These are phyloP conservation scores for Salvia splendens DNA, from an alignment of 257 asterid species.

Conservation along the genomic window DNA sequence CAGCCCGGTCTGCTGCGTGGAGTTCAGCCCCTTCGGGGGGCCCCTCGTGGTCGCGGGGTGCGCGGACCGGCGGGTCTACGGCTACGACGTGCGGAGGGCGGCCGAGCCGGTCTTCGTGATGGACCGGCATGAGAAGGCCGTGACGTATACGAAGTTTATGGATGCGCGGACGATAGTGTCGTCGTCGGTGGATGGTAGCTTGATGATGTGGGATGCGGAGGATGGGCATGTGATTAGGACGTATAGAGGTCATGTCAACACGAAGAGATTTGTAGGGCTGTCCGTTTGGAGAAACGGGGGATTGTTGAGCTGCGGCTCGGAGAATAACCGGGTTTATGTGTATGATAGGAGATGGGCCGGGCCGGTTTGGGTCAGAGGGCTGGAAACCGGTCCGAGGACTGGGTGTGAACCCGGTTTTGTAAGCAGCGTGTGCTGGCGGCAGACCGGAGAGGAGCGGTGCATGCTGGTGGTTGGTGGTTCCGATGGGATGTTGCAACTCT, in stretches of 20 bases:
- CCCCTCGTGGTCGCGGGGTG: slow-evolving; percentile 59
- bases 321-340: slow-evolving; percentile 64
- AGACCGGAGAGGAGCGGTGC: slow-evolving; percentile 61
- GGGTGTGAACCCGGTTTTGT: slow-evolving; percentile 43
- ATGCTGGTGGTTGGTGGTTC: slow-evolving; percentile 88
- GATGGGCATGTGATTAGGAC: slow-evolving; percentile 45
- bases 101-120: slow-evolving; percentile 53
- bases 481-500: slow-evolving; percentile 75
- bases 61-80: slow-evolving; percentile 63
- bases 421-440: slow-evolving; percentile 86
- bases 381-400: slow-evolving; percentile 15
- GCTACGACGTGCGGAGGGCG: slow-evolving; percentile 59
- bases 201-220: slow-evolving; percentile 68
- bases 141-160: slow-evolving; percentile 57
- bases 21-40: slow-evolving; percentile 69
- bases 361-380: slow-evolving; percentile 71
- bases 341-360: slow-evolving; percentile 84
- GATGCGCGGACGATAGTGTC: slow-evolving; percentile 56
- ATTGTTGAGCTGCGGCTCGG: slow-evolving; percentile 82
- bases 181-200: slow-evolving; percentile 66
- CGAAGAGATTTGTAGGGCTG: slow-evolving; percentile 72
- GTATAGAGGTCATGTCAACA: slow-evolving; percentile 71
- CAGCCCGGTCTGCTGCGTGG: slow-evolving; percentile 79
- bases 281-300: slow-evolving; percentile 79
- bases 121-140: slow-evolving; percentile 71